A percentile compares a stretch with the other conserved stretches of the same genome.
Conservation (phyloP, 2,329 filamentous ascomycete genomes). For the Zymoseptoria crescenta region DNA sequence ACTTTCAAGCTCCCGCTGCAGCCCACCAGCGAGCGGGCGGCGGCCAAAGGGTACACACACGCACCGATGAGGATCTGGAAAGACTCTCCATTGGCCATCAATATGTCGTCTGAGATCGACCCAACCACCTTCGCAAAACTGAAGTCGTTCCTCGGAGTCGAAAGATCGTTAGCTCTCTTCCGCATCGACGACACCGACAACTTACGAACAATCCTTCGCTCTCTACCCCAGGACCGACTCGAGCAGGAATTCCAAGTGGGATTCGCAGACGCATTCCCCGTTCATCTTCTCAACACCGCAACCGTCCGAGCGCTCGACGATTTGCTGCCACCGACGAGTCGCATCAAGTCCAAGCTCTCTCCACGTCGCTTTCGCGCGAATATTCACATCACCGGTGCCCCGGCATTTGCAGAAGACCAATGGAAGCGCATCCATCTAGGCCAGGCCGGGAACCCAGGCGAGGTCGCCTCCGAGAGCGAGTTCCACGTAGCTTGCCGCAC, state of each 20-base stretch:
- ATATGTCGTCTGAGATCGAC: conserved; percentile 39
- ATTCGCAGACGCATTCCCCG: conserved; percentile 65
- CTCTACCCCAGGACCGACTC: conserved; percentile 50
- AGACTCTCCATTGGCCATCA: conserved; percentile 44
- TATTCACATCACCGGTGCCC: conserved; percentile 58
- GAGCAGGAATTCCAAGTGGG: conserved; percentile 58
- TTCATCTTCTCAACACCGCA: conserved; percentile 59
- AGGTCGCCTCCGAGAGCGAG: neutral
- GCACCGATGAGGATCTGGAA: conserved; percentile 60
- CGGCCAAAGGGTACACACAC: conserved; percentile 50
- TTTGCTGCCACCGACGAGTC: conserved; percentile 46
- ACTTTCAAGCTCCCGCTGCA: conserved; percentile 61
- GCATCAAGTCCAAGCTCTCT: conserved; percentile 45
- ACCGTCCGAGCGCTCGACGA: conserved; percentile 56
- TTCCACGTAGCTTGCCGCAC: conserved; percentile 56
- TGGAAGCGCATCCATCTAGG: conserved; percentile 58
- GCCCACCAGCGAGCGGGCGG: conserved; percentile 51
- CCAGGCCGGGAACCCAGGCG: neutral
- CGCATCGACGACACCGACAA: conserved; percentile 49
- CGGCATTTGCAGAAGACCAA: conserved; percentile 60
- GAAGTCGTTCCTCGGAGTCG: conserved; percentile 57
- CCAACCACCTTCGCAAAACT: conserved; percentile 55
- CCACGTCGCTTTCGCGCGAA: conserved; percentile 63
- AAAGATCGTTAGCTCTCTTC: conserved; percentile 60
- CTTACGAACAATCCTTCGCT: conserved; percentile 52